phyloP scores from a whole-genome alignment of 116 monocot genomes.

The Thalassia testudinum region DNA sequence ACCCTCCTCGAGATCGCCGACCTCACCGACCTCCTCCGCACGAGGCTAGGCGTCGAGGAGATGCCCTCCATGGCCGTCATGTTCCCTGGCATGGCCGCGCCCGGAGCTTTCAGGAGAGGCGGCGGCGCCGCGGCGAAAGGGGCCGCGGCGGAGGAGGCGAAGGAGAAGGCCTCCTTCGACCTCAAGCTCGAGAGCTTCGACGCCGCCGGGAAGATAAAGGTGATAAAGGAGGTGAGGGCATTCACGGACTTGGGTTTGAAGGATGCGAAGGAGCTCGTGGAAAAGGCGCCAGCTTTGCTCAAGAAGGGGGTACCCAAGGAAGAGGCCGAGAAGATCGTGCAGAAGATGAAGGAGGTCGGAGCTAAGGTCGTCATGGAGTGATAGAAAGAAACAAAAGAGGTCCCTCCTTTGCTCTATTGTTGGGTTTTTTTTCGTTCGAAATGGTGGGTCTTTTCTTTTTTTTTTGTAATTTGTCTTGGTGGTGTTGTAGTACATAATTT shows the following conservation, averaged over 20 bases:
- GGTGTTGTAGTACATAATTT: too few species aligned
- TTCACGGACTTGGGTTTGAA: conserved; percentile 79
- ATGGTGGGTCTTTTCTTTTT: too few species aligned
- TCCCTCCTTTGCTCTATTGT: not conserved
- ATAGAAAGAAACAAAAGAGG: too few species aligned
- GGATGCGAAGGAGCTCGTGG: conserved; percentile 90
- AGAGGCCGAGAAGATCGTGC: conserved; percentile 84
- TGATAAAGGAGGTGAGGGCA: conserved; percentile 76
- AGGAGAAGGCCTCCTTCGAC: conserved; percentile 89
- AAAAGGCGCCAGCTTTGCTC: conserved; percentile 61
- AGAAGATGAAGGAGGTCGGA: conserved; percentile 66
- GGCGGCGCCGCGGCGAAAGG: conserved; percentile 4
- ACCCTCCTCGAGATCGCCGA: conserved; percentile 81
- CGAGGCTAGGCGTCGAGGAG: conserved; percentile 48
- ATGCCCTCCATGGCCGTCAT: conserved; percentile 62
- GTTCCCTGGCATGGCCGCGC: conserved; percentile 38
- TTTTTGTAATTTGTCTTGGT: too few species aligned
- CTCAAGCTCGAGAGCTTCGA: conserved; percentile 87
- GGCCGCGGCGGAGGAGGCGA: conserved; percentile 38
- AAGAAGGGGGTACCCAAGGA: conserved; percentile 71
- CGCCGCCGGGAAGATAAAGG: conserved; percentile 66
- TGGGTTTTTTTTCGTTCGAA: not conserved
- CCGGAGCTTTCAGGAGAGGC: conserved; percentile 1
- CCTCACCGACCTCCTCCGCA: conserved; percentile 52
- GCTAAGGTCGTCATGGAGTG: conserved; percentile 73